A percentile compares a stretch with the other conserved stretches of the same genome.
Evolutionary conservation across 1,284 basidiomycete species (phyloP).

Genomic region (Veloboletus limbatus): DNA sequence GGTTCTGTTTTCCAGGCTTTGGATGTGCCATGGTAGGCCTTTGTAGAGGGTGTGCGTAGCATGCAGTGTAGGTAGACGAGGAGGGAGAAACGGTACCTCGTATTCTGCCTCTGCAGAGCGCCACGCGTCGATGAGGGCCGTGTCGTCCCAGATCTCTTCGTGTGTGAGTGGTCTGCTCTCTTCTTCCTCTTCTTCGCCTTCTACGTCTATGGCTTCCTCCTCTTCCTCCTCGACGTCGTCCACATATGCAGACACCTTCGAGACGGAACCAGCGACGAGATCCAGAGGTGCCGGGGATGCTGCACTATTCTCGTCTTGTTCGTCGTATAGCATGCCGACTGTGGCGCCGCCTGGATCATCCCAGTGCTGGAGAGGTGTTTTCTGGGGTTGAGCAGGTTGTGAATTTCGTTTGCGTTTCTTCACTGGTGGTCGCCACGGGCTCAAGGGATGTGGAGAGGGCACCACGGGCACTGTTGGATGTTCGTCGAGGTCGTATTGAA

Average conservation of each 20-base stretch:
- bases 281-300: background rate
- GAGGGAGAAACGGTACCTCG: conserved; percentile 41
- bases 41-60: conserved; percentile 5
- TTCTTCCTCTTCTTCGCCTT: conserved; percentile 37
- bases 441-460: background rate
- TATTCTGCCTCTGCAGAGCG: conserved; percentile 78
- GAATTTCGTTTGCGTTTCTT: conserved; percentile 51
- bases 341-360: conserved; percentile 40
- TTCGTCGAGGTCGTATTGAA: conserved; percentile 48
- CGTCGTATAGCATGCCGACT: conserved; percentile 35
- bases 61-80: conserved; percentile 3
- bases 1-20: conserved; percentile 71
- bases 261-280: background rate
- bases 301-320: conserved; percentile 13
- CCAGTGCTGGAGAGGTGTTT: conserved; percentile 39
- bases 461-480: background rate
- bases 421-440: conserved; percentile 28
- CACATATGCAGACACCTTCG: background rate
- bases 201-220: conserved; percentile 23
- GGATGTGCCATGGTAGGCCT: conserved; percentile 66
- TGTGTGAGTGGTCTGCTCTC: conserved; percentile 62
- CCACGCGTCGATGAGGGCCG: conserved; percentile 77
- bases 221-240: conserved; percentile 20
- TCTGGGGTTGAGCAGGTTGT: conserved; percentile 15
- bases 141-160: conserved; percentile 80